Conservation (phyloP, 2,329 filamentous ascomycete species). For the Madurella fahalii region DNA sequence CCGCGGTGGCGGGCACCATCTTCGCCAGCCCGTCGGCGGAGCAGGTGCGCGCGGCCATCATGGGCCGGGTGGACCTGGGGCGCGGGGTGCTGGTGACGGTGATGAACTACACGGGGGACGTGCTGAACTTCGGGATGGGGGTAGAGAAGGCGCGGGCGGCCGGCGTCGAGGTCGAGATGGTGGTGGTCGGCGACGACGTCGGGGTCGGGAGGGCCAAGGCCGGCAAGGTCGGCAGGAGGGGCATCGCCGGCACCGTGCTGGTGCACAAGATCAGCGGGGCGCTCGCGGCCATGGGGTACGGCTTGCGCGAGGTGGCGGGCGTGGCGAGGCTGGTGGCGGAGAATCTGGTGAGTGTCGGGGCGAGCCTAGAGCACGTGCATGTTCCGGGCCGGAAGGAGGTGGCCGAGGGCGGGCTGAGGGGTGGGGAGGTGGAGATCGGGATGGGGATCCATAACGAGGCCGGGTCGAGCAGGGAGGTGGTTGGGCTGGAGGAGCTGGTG, state of each 20-base stretch:
- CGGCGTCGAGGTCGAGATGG: constrained; percentile 77
- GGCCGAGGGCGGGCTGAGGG: constrained; percentile 54
- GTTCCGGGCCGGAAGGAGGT: constrained; percentile 67
- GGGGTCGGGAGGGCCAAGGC: constrained; percentile 76
- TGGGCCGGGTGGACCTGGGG: constrained; percentile 60
- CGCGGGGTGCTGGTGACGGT: constrained; percentile 79
- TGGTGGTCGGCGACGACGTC: constrained; percentile 88
- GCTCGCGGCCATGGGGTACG: constrained; percentile 65
- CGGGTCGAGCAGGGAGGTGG: constrained; percentile 49
- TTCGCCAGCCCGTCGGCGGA: constrained; percentile 72
- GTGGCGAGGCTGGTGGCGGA: constrained; percentile 67
- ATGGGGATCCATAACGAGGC: constrained; percentile 78
- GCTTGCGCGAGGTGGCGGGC: constrained; percentile 65
- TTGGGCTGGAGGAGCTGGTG: constrained; percentile 53
- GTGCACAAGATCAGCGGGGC: constrained; percentile 90
- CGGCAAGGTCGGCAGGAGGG: constrained; percentile 88
- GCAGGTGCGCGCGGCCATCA: constrained; percentile 74
- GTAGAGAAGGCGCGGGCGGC: constrained; percentile 86
- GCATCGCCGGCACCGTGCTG: constrained; percentile 85
- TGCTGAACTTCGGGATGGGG: constrained; percentile 90
- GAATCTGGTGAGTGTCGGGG: constrained; percentile 81
- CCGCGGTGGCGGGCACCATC: constrained; percentile 79
- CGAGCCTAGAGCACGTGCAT: constrained; percentile 86
- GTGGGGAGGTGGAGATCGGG: constrained; percentile 59
- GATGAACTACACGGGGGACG: constrained; percentile 91